These are phyloP conservation scores for Carex kokanica DNA, from an alignment of 176 grass and related monocot species.

Conservation along the genomic window DNA sequence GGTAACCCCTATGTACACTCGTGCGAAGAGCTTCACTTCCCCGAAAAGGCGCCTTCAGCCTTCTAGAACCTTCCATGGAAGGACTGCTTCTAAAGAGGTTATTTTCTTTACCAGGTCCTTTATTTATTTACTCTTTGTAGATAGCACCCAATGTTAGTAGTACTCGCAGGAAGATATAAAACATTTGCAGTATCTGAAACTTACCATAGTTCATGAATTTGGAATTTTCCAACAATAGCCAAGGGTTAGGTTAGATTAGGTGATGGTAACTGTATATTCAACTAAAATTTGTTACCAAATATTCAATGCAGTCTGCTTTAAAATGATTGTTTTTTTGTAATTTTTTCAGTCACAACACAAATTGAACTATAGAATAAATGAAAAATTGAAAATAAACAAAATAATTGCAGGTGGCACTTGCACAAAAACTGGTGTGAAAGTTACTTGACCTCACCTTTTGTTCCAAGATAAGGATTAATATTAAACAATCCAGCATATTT, in stretches of 20 bases:
- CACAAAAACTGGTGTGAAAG: not conserved
- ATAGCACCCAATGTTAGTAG: not conserved
- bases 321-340: not conserved
- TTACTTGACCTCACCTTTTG: not conserved
- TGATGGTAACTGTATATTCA: not conserved
- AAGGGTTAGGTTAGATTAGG: not conserved
- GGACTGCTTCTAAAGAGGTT: constrained; percentile 52
- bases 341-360: not conserved
- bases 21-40: constrained; percentile 50
- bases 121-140: not conserved
- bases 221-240: not conserved
- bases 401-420: not conserved
- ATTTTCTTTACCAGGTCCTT: not conserved
- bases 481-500: not conserved
- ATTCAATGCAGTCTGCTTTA: not conserved
- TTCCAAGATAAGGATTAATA: not conserved
- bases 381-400: not conserved
- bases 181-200: not conserved
- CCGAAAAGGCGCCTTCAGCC: constrained; percentile 47
- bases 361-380: too few species aligned
- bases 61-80: constrained; percentile 72
- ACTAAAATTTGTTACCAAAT: not conserved
- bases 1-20: constrained; percentile 37
- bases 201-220: not conserved
- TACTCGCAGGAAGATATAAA: not conserved